A percentile compares a stretch with the other conserved stretches of the same genome.
Conservation (phyloP, 306 rosid species). For the Acacia acuminata region DNA sequence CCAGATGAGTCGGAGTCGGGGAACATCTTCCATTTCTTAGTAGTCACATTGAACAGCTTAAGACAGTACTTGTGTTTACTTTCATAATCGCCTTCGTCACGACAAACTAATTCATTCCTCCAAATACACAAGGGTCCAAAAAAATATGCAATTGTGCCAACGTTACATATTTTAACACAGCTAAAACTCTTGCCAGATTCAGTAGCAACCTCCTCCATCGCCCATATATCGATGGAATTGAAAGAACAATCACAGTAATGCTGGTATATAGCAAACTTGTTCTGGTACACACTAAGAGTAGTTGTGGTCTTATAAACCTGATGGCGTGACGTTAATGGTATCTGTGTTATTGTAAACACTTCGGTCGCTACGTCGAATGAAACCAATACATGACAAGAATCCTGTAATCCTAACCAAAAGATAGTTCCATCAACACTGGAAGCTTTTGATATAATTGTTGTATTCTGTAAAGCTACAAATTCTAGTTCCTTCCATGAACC, state of each 20-base stretch:
- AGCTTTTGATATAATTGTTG: neutral
- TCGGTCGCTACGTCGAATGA: neutral
- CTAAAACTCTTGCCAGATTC: neutral
- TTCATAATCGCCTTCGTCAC: neutral
- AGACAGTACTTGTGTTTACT: neutral
- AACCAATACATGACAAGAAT: neutral
- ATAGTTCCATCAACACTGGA: neutral
- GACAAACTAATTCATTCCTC: neutral
- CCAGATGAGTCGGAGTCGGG: neutral
- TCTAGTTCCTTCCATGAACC: neutral
- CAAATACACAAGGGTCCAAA: neutral
- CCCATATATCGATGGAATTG: neutral
- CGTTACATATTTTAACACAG: neutral
- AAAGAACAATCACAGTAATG: neutral
- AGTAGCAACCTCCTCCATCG: neutral
- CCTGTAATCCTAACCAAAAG: neutral
- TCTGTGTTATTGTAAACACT: neutral
- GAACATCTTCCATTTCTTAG: neutral
- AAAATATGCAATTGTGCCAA: accelerated
- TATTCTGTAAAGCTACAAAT: neutral
- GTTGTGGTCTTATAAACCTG: too few species aligned
- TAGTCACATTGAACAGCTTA: neutral
- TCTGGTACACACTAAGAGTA: neutral
- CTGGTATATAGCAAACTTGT: neutral
- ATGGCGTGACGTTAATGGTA: neutral